Evolutionary conservation across 2,329 filamentous ascomycete genomes (phyloP), one percentile per base, ranked within the genome.

Genomic region (Exophiala sideris): DNA sequence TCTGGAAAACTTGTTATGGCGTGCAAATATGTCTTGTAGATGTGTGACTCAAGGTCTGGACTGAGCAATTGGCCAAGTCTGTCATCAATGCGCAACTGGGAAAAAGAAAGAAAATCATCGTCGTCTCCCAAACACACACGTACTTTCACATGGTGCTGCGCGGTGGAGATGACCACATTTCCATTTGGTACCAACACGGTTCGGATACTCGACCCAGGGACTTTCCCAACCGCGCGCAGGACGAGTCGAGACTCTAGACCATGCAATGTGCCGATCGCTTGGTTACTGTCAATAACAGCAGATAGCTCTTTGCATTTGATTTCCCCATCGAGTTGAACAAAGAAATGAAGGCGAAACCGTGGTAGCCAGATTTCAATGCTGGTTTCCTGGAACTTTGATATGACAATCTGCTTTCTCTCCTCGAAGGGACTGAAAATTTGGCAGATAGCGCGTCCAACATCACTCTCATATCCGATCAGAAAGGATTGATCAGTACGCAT

Each of bases 211-310:
- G 53, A 42, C 5, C 29, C 46, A 1, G 48, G n/a, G 33, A 20
- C 14, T 21, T 54, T 45, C 29, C 33, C 45, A 18, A 20, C 32
- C 45, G 67, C 52, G 56, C 61, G 57, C 5, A 85, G 62, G 0
- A 84, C 67, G 0, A 85, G 68, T 55, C 76, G 79, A 61, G 69
- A 78, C 1, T 60, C 24, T 0, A 84, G 68, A 0, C 82, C 81
- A 32, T 76, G 61, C 3, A 83, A 65, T 0, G 78, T 75, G 0
- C 71, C 76, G 1, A 82, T 62, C 1, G 64, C 62, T 58, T 83
- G 81, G 9, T 71, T 24, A 0, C 55, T 11, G 57, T 82, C 78
- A 2, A 85, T 34, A 14, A 54, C 38, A 16, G 52, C 48, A 32
- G 51, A 48, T 21, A 64, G 51, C 45, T 61, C 52, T 39, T 52